Evolutionary conservation across 2,329 filamentous ascomycete species (phyloP).

Genomic region (Ceratocystis harringtonii): DNA sequence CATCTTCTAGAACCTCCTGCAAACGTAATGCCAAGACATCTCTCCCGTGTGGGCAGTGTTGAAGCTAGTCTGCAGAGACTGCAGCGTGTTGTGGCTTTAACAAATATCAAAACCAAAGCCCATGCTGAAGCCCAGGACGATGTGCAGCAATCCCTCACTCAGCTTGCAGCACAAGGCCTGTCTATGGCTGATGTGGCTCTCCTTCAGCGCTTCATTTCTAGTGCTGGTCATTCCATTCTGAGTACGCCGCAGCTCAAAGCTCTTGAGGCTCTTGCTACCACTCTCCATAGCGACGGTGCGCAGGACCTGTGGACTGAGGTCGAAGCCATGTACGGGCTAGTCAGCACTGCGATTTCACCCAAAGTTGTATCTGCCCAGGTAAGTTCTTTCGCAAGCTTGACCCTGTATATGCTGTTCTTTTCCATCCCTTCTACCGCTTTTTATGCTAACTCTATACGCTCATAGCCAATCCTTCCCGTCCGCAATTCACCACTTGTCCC

Average conservation of each 20-base stretch:
- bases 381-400: slow-evolving; percentile 21
- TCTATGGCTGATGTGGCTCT: slow-evolving; percentile 17
- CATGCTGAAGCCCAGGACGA: not conserved
- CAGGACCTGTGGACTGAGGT: slow-evolving; percentile 22
- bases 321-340: slow-evolving; percentile 24
- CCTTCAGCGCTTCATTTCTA: slow-evolving; percentile 17
- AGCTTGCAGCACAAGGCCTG: slow-evolving; percentile 15
- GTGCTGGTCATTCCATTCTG: not conserved
- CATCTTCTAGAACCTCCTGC: slow-evolving; percentile 43
- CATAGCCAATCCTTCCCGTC: slow-evolving; percentile 42
- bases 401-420: not conserved
- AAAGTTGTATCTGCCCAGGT: slow-evolving; percentile 28
- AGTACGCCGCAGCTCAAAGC: slow-evolving; percentile 3
- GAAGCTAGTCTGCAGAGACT: slow-evolving; percentile 38
- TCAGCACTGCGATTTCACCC: slow-evolving; percentile 20
- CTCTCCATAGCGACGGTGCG: slow-evolving; percentile 12
- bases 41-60: slow-evolving; percentile 31
- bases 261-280: not conserved
- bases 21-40: slow-evolving; percentile 23
- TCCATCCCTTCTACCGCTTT: slow-evolving; percentile 7
- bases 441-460: not conserved
- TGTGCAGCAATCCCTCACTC: slow-evolving; percentile 1
- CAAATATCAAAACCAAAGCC: not conserved
- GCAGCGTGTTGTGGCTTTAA: slow-evolving; percentile 21
- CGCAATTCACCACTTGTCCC: slow-evolving; percentile 41